Conservation (phyloP, 1,284 basidiomycete species). For the Erythrobasidium hasegawianum region DNA sequence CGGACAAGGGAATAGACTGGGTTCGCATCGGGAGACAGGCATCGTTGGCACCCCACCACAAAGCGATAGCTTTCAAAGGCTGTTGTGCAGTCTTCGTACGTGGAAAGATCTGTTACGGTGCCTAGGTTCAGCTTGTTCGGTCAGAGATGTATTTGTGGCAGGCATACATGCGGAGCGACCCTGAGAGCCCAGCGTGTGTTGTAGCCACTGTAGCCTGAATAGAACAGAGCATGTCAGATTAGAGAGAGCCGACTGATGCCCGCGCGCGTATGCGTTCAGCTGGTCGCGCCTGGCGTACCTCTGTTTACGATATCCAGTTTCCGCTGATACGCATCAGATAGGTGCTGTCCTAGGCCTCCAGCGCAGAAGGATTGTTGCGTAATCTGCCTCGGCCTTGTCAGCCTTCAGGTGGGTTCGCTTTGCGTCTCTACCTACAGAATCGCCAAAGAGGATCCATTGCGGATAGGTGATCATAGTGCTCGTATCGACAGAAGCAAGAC, state of each 20-base stretch:
- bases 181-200: conserved; percentile 37
- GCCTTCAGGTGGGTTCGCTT: no score
- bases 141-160: not conserved
- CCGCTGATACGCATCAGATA: conserved; percentile 28
- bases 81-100: not conserved
- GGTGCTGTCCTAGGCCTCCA: conserved; percentile 29
- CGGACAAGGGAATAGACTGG: conserved; percentile 53
- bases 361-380: conserved; percentile 33
- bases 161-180: conserved; percentile 23
- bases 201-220: not conserved
- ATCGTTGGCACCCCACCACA: conserved; percentile 20
- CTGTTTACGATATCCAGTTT: conserved; percentile 27
- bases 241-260: not conserved
- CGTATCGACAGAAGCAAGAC: not conserved
- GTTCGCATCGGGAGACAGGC: conserved; percentile 1
- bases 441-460: conserved; percentile 32
- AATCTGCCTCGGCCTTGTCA: conserved; percentile 9
- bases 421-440: not conserved
- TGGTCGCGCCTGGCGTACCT: not conserved
- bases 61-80: conserved; percentile 9
- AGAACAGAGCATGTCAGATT: no score
- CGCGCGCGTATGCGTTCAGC: no score
- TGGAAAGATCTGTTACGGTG: conserved; percentile 10
- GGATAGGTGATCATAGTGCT: conserved; percentile 18
- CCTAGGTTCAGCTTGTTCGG: not conserved